Conservation (phyloP, 192 early-diverging fungal genomes). For the Mortierella alpina region DNA sequence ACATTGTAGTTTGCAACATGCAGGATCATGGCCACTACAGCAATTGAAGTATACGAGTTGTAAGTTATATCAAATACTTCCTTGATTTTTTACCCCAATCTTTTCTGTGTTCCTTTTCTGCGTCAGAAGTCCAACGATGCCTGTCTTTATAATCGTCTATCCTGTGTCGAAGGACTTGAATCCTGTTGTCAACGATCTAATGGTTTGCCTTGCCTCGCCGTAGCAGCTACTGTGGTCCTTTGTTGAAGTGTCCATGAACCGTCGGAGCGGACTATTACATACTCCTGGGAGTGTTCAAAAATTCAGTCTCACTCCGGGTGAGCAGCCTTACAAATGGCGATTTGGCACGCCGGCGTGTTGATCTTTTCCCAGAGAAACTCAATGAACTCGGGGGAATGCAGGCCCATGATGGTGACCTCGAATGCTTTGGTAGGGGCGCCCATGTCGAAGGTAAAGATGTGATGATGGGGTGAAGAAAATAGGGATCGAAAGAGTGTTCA, state of each 20-base stretch:
- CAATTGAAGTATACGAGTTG: background rate
- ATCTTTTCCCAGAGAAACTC: conserved; percentile 45
- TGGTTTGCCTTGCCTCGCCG: too few species aligned
- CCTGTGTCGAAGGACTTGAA: too few species aligned
- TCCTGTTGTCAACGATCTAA: too few species aligned
- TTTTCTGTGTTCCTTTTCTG: conserved; percentile 3
- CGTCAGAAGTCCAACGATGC: too few species aligned
- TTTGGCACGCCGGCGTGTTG: conserved; percentile 37
- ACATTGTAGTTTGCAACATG: conserved; percentile 50
- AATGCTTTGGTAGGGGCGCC: conserved; percentile 25
- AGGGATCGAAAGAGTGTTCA: background rate
- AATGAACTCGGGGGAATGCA: conserved; percentile 40
- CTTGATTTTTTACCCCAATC: conserved; percentile 7
- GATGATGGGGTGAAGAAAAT: background rate
- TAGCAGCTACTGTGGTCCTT: too few species aligned
- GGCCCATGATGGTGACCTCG: conserved; percentile 12
- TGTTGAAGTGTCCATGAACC: too few species aligned
- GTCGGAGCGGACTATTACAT: background rate
- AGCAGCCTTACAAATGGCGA: conserved; percentile 44
- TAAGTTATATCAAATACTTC: background rate
- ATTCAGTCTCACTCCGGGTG: background rate
- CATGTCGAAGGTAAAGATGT: conserved; percentile 9
- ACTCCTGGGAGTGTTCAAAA: background rate
- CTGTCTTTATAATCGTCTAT: too few species aligned
- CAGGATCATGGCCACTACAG: conserved; percentile 39